Evolutionary conservation across 805 yeast genomes (phyloP), one percentile per base, ranked within the genome.

Genomic region (Nakazawaea populi): DNA sequence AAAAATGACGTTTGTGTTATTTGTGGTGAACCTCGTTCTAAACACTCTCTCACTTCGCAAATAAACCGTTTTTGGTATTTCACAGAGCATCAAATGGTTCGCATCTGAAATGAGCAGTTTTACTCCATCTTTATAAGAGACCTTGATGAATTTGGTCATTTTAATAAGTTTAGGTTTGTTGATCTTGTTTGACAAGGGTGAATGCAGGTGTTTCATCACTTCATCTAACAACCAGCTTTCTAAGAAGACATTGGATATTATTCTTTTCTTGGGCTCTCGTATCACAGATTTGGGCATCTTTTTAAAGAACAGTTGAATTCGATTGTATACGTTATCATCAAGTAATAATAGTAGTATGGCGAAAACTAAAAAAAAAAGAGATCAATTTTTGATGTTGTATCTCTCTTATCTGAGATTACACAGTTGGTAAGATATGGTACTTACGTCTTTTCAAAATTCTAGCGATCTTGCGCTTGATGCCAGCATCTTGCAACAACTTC

Each of bases 1-100:
- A 18, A 74, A 56, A 24, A 65, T 54, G 32, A 60, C 55, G 38
- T 69, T 60, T 28, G 52, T 43, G 0, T 72, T 66, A 34, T 61
- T 52, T 47, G 56, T 64, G 1, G 78, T 72, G 37, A 74, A 60
- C 28, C 76, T 55, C 44, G 66, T 66, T 18, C 62, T 56, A 49
- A 69, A 58, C 18, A 49, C 51, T 34, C 55, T 54, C 53, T 74
- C 77, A 53, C 67, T 69, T 28, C 53, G 43, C 7, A 60, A 53
- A 3, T 70, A 46, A 10, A 38, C 45, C 24, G 32, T 30, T 24
- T 28, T 31, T 5, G 50, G 31, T 12, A 57, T 36, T 42, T 52
- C 53, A 9, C 49, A 51, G 7, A 57, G 39, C n/a, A 55, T 46
- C 4, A 52, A 38, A 38, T 55, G 45, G 27, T 43, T 35, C 2